Evolutionary conservation across 2,329 filamentous ascomycete species (phyloP), one percentile per base, ranked within the genome.

Genomic region (Colletotrichum trifolii): DNA sequence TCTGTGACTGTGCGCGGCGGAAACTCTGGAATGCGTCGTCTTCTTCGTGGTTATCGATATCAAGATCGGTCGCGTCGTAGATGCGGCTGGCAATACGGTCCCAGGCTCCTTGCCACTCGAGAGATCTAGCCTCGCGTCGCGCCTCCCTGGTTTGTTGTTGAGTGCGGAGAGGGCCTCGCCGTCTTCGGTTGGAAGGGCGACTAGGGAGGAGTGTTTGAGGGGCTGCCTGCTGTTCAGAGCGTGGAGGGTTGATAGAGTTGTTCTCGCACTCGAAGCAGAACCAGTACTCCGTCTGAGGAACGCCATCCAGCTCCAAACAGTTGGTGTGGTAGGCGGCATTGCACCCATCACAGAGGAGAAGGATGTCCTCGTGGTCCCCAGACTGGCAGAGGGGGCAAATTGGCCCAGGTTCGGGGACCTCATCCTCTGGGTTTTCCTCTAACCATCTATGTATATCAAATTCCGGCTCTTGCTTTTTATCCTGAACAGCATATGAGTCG

Each of bases 331-430:
- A 97, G 47, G 92, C 87, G 39, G 90, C 89, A 81, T 97, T 91
- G 81, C 96, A 99, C 73, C 89, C 90, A 76, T 97, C 94, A 79
- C 96, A 99, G 66, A 97, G 87, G 69, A 98, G 89, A 56, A 97
- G 86, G 15, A 94, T 85, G 69, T 96, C 91, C 76, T 96, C 91
- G 71, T 95, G 88, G 69, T 96, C 93, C 70, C 89, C 84, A 54
- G 88, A 87, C 68, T 91, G 90, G 81, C 96, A 99, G 54, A 97
- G 85, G 54, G 93, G 91, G 77, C 96, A 99, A 55, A 97, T 85
- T 53, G 93, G 90, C 77, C 96, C 98, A 15, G 92, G 92, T 61
- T 87, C 87, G 52, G 84, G 83, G 70, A 87, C 84, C 54, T 85
- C 82, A 63, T 90, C 88, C 58, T 95, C 91, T 61, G 91, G 83